Conservation (phyloP, 179 eudicot species). For the Silene coronaria region DNA sequence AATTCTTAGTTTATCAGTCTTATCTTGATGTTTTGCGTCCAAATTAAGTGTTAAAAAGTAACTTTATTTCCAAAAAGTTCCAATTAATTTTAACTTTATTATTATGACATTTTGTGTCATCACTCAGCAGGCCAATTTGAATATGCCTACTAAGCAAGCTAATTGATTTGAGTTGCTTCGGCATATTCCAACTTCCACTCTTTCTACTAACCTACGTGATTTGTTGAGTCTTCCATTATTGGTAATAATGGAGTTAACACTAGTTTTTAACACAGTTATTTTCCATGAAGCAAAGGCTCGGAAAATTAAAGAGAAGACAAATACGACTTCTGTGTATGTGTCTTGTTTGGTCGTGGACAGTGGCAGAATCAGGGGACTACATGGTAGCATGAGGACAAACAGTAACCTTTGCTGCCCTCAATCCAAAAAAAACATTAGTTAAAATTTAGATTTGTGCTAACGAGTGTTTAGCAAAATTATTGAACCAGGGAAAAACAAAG, state of each 20-base stretch:
- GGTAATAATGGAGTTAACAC: not conserved
- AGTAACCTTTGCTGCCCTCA: too few species aligned
- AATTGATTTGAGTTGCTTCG: conserved; percentile 7
- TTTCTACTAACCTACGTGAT: conserved; percentile 4
- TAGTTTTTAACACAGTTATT: not conserved
- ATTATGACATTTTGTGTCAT: not conserved
- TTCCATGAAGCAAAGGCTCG: not conserved
- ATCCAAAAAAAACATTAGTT: too few species aligned
- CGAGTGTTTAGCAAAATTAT: too few species aligned
- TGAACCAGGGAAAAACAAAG: too few species aligned
- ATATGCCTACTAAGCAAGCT: not conserved
- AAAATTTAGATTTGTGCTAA: too few species aligned
- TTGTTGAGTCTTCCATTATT: not conserved
- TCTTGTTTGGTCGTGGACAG: too few species aligned
- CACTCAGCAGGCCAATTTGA: not conserved
- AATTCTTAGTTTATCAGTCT: conserved; percentile 2
- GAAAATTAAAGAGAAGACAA: too few species aligned
- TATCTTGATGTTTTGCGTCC: conserved; percentile 18
- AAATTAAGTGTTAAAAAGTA: conserved; percentile 4
- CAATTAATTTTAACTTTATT: not conserved
- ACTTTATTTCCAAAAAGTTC: conserved; percentile 14
- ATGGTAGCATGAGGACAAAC: too few species aligned
- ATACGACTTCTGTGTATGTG: too few species aligned
- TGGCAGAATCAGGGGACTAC: too few species aligned
- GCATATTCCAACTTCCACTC: conserved; percentile 18